Percentiles rank a stretch among this genome's conserved stretches.
phyloP scores from a whole-genome alignment of 1,284 basidiomycete species.

The Filobasidium uniguttulatum region DNA sequence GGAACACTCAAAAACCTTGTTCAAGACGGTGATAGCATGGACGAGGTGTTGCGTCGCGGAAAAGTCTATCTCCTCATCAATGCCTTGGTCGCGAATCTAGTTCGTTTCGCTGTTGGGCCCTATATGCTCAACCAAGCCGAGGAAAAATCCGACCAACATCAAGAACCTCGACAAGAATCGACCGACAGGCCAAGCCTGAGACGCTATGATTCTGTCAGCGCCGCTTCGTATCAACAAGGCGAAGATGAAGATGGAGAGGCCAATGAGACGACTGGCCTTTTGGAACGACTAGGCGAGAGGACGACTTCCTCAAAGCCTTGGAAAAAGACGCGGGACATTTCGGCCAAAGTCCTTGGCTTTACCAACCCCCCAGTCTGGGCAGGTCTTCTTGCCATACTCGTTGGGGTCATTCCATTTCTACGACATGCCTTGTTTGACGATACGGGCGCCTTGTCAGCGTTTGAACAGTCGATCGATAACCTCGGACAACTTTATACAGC shows the following conservation, averaged over 20 bases:
- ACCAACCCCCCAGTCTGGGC: slow-evolving; percentile 29
- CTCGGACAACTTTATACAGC: slow-evolving; percentile 30
- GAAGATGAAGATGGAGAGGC: too few species aligned
- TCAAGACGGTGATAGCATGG: slow-evolving; percentile 14
- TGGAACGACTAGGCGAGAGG: too few species aligned
- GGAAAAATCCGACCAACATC: too few species aligned
- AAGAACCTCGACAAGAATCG: too few species aligned
- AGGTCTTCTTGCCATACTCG: slow-evolving; percentile 25
- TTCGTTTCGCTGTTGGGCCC: slow-evolving; percentile 16
- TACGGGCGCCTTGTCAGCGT: slow-evolving; percentile 19
- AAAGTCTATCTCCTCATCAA: slow-evolving; percentile 29
- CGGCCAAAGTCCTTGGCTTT: slow-evolving; percentile 15
- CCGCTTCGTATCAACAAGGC: too few species aligned
- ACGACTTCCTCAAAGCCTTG: slow-evolving; percentile 9
- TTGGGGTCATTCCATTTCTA: slow-evolving; percentile 25
- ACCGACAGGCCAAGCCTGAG: too few species aligned
- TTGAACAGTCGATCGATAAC: slow-evolving; percentile 17
- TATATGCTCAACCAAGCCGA: slow-evolving; percentile 8
- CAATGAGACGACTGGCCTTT: too few species aligned
- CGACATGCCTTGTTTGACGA: slow-evolving; percentile 24
- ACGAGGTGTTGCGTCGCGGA: slow-evolving; percentile 21
- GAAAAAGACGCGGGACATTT: slow-evolving; percentile 9
- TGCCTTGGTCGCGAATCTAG: slow-evolving; percentile 25
- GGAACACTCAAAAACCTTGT: slow-evolving; percentile 26
- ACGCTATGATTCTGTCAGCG: too few species aligned